Percentiles rank a stretch among this genome's conserved stretches.
phyloP scores from a whole-genome alignment of 2,329 filamentous ascomycete genomes.

The Ophiostoma australiae region DNA sequence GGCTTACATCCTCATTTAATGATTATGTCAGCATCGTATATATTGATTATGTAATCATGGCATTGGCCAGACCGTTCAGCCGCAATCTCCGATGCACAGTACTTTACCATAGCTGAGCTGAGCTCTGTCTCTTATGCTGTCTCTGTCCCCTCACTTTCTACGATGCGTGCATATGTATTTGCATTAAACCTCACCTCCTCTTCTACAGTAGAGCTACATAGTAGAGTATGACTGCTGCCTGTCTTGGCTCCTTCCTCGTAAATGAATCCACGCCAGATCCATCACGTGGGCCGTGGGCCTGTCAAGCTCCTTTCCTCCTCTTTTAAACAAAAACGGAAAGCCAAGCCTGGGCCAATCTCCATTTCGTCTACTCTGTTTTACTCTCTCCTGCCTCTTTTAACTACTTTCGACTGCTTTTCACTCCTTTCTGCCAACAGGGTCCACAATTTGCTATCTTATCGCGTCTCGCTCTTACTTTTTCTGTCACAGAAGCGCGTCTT shows the following conservation, averaged over 20 bases:
- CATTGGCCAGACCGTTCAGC: background rate
- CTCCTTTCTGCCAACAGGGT: background rate
- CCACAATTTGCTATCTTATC: constrained; percentile 4
- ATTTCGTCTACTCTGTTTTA: background rate
- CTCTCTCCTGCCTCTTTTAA: background rate
- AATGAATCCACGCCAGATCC: background rate
- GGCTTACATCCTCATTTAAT: background rate
- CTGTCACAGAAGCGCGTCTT: background rate
- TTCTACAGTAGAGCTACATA: background rate
- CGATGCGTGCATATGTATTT: background rate
- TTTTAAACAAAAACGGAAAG: background rate
- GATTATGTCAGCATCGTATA: background rate
- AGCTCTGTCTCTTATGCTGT: background rate
- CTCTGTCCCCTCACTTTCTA: background rate
- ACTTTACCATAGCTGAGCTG: background rate
- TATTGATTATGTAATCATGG: no score
- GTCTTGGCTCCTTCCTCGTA: background rate
- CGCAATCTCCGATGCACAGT: background rate
- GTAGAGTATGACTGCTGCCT: background rate
- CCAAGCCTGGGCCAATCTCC: background rate
- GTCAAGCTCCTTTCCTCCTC: background rate
- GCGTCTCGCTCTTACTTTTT: background rate
- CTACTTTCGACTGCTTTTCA: background rate
- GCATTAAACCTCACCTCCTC: background rate
- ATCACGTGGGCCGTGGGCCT: background rate